Percentiles rank a stretch among this genome's conserved stretches.
phyloP scores from a whole-genome alignment of 768 basidiomycete genomes.

The Leucosporidium scottii region DNA sequence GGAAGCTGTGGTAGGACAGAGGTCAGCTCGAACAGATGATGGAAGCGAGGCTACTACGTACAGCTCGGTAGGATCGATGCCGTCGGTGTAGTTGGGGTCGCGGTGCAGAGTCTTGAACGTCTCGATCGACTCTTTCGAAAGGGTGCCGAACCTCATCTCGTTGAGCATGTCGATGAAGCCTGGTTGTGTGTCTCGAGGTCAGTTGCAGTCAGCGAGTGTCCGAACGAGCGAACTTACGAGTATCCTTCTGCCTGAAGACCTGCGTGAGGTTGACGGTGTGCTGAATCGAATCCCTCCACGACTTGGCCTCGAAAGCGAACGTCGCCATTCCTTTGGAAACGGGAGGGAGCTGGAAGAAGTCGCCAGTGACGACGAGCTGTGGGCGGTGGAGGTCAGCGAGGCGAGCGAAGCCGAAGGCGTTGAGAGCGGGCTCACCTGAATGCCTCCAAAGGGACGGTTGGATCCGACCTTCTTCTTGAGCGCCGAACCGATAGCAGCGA shows the following conservation, averaged over 20 bases:
- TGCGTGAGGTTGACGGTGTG: slow-evolving; percentile 86
- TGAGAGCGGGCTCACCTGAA: slow-evolving; percentile 55
- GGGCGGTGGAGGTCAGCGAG: neutral
- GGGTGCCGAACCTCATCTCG: slow-evolving; percentile 86
- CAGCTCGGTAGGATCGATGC: slow-evolving; percentile 74
- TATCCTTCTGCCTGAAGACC: slow-evolving; percentile 90
- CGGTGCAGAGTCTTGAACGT: slow-evolving; percentile 67
- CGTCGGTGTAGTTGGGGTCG: slow-evolving; percentile 52
- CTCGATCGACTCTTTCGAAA: slow-evolving; percentile 58
- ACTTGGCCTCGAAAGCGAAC: slow-evolving; percentile 84
- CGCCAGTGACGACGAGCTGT: slow-evolving; percentile 84
- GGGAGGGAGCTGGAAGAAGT: slow-evolving; percentile 97
- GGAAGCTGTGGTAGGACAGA: slow-evolving; percentile 55
- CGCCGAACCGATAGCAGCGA: slow-evolving; percentile 60
- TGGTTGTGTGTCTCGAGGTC: slow-evolving; percentile 37
- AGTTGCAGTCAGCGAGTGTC: neutral
- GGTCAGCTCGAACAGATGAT: neutral
- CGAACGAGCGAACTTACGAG: slow-evolving; percentile 52
- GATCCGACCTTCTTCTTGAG: slow-evolving; percentile 46
- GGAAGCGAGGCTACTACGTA: slow-evolving; percentile 37
- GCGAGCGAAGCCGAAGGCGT: neutral
- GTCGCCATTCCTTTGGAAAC: slow-evolving; percentile 68
- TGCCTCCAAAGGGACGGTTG: slow-evolving; percentile 80
- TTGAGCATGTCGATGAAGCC: slow-evolving; percentile 95
- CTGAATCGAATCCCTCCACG: slow-evolving; percentile 66